These are phyloP conservation scores for Penicillium canescens DNA, from an alignment of 495 filamentous ascomycete genomes.

Conservation along the genomic window DNA sequence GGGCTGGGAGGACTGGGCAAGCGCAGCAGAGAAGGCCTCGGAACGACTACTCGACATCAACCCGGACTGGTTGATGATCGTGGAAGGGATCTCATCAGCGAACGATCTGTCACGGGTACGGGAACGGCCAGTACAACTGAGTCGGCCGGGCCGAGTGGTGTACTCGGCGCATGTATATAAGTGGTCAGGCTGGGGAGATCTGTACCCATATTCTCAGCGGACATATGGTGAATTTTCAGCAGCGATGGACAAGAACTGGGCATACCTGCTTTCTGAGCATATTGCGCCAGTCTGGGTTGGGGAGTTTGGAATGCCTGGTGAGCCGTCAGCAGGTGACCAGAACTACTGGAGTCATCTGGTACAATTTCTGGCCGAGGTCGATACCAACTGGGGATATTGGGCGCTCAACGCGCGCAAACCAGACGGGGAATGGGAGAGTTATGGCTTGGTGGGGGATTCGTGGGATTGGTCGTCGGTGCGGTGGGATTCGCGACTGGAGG, in stretches of 20 bases:
- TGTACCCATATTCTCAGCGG: slow-evolving; percentile 52
- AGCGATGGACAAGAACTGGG: slow-evolving; percentile 62
- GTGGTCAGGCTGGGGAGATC: slow-evolving; percentile 62
- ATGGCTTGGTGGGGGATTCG: slow-evolving; percentile 56
- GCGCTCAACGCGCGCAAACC: slow-evolving; percentile 61
- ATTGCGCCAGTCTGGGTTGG: slow-evolving; percentile 62
- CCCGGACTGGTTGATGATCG: slow-evolving; percentile 60
- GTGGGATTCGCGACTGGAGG: slow-evolving; percentile 54
- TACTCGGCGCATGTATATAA: slow-evolving; percentile 62
- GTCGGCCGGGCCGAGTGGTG: slow-evolving; percentile 52
- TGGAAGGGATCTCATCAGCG: slow-evolving; percentile 59
- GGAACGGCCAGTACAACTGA: slow-evolving; percentile 51
- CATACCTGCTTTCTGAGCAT: slow-evolving; percentile 55
- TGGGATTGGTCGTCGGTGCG: slow-evolving; percentile 54
- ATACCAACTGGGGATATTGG: slow-evolving; percentile 66
- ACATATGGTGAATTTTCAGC: slow-evolving; percentile 56
- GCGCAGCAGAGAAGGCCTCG: slow-evolving; percentile 55
- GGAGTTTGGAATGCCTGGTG: slow-evolving; percentile 55
- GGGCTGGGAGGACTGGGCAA: slow-evolving; percentile 58
- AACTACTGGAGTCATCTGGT: slow-evolving; percentile 63
- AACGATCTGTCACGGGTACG: slow-evolving; percentile 55
- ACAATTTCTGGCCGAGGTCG: slow-evolving; percentile 49
- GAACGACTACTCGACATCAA: slow-evolving; percentile 56
- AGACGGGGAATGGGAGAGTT: slow-evolving; percentile 51
- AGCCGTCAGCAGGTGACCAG: slow-evolving; percentile 47